Conservation (phyloP, 2,329 filamentous ascomycete species). For the Lomentospora prolificans region DNA sequence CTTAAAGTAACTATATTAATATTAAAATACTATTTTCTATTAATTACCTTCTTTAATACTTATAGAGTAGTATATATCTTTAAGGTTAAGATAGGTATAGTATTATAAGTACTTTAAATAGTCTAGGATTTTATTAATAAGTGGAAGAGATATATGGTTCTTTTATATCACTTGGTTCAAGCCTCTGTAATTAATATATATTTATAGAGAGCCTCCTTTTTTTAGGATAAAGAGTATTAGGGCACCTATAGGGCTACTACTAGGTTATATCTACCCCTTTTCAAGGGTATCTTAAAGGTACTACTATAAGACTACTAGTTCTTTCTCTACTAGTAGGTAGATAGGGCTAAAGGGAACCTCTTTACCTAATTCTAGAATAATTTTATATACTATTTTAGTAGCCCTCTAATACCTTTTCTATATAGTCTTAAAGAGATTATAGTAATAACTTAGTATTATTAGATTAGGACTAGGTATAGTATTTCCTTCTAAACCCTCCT, state of each 20-base stretch:
- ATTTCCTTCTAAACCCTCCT: too few species aligned
- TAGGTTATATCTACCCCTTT: background rate
- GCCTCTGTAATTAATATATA: background rate
- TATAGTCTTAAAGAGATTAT: too few species aligned
- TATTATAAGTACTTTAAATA: slow-evolving; percentile 8
- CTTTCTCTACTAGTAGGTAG: background rate
- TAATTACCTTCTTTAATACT: slow-evolving; percentile 9
- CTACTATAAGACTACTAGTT: background rate
- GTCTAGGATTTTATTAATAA: slow-evolving; percentile 9
- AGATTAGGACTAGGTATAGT: too few species aligned
- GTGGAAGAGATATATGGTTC: background rate
- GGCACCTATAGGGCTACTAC: background rate
- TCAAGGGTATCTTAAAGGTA: background rate
- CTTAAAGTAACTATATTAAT: slow-evolving; percentile 12
- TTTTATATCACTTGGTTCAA: background rate
- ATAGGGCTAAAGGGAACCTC: background rate
- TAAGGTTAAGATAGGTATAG: slow-evolving; percentile 9
- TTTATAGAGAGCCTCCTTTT: background rate
- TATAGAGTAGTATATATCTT: slow-evolving; percentile 9
- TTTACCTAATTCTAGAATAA: background rate
- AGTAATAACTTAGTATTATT: too few species aligned
- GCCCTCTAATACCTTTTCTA: background rate
- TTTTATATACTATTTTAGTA: background rate
- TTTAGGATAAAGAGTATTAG: background rate
- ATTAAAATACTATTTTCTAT: slow-evolving; percentile 11